Conservation (phyloP, 2,329 filamentous ascomycete species). For the Penicillium sp. region DNA sequence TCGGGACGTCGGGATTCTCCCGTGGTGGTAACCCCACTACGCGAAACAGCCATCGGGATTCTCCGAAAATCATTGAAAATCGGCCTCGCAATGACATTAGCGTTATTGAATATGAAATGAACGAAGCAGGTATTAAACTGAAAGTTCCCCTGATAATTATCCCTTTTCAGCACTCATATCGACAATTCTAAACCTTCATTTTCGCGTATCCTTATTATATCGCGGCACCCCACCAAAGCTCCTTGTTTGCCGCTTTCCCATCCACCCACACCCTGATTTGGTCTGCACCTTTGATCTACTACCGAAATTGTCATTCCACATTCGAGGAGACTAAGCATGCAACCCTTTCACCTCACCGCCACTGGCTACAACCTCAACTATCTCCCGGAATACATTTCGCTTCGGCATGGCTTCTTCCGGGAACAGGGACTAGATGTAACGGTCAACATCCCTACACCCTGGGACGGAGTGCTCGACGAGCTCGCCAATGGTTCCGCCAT, state of each 20-base stretch:
- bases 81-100: no score
- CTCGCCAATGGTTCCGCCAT: background rate
- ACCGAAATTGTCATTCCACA: background rate
- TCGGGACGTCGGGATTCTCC: no score
- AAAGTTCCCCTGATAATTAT: no score
- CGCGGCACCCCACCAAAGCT: background rate
- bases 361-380: slow-evolving; percentile 9
- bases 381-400: slow-evolving; percentile 8
- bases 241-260: background rate
- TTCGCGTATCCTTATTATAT: background rate
- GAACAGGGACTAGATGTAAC: slow-evolving; percentile 4
- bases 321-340: background rate
- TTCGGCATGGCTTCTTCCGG: slow-evolving; percentile 6
- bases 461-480: slow-evolving; percentile 5
- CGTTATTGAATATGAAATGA: no score
- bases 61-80: no score
- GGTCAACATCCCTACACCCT: slow-evolving; percentile 1
- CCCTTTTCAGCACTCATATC: no score
- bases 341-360: slow-evolving; percentile 4
- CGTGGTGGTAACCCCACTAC: no score
- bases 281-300: background rate
- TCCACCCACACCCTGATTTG: background rate
- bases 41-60: no score
- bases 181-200: background rate
- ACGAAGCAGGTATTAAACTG: no score